Conservation (phyloP, 1,284 basidiomycete species). For the Paramarasmius palmivorus region DNA sequence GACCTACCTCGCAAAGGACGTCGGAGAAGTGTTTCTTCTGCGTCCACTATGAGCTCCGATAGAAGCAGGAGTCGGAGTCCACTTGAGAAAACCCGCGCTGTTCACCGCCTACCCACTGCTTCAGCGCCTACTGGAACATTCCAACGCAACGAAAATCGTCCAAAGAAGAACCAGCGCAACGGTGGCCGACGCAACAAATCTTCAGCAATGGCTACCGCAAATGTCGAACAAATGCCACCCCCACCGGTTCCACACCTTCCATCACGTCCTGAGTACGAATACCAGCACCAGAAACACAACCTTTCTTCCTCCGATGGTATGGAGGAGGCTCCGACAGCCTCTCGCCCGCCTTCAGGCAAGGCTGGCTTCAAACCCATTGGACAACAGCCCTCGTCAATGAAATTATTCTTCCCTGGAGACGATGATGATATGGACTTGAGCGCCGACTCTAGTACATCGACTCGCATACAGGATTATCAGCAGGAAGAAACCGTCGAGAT, state of each 20-base stretch:
- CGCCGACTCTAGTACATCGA: constrained; percentile 2
- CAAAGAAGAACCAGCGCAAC: constrained; percentile 4
- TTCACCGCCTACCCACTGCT: constrained; percentile 61
- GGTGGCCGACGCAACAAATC: not conserved
- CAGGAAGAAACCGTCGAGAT: not conserved
- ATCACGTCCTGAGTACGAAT: not conserved
- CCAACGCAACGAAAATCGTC: constrained; percentile 7
- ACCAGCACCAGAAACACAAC: not conserved
- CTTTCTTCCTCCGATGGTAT: not conserved
- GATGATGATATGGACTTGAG: constrained; percentile 58
- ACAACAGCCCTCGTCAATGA: constrained; percentile 55
- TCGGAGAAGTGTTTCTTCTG: constrained; percentile 49
- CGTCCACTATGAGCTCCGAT: constrained; percentile 50
- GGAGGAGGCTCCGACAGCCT: constrained; percentile 7
- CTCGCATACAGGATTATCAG: not conserved
- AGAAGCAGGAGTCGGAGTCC: constrained; percentile 57
- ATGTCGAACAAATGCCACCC: constrained; percentile 8
- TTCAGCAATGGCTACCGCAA: not conserved
- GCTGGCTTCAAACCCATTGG: constrained; percentile 67
- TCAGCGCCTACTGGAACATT: constrained; percentile 27
- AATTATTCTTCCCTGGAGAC: constrained; percentile 71
- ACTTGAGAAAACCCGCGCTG: constrained; percentile 45
- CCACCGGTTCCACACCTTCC: not conserved
- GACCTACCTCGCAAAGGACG: constrained; percentile 28
- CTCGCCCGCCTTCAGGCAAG: constrained; percentile 28